Evolutionary conservation across 2,329 filamentous ascomycete species (phyloP).

Genomic region (Biscogniauxia sp.): DNA sequence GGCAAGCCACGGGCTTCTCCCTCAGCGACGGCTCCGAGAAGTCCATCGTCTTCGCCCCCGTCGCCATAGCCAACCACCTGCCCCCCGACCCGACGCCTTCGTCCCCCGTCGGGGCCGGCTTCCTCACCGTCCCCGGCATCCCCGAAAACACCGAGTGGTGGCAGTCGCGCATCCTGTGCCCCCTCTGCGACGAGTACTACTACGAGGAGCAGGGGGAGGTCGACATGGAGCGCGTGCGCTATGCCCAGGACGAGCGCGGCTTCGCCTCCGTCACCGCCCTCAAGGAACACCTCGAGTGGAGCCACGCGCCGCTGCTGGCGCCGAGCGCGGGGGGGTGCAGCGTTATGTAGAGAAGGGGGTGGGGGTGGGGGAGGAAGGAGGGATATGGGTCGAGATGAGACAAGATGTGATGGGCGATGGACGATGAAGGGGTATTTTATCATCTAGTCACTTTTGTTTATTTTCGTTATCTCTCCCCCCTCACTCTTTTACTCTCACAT

Average conservation of each 20-base stretch:
- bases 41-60: slow-evolving; percentile 53
- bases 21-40: slow-evolving; percentile 44
- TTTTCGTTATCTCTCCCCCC: no score
- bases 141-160: slow-evolving; percentile 43
- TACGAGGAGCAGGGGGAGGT: slow-evolving; percentile 48
- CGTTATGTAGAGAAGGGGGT: slow-evolving; percentile 42
- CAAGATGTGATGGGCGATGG: no score
- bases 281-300: slow-evolving; percentile 57
- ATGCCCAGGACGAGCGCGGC: slow-evolving; percentile 45
- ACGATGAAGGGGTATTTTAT: no score
- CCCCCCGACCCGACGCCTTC: slow-evolving; percentile 37
- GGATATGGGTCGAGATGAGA: no score
- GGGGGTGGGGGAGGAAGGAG: background rate
- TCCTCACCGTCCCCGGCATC: background rate
- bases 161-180: slow-evolving; percentile 51
- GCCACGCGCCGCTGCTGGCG: slow-evolving; percentile 44
- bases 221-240: slow-evolving; percentile 49
- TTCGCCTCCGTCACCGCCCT: slow-evolving; percentile 50
- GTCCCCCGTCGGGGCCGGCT: background rate
- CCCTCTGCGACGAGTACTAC: slow-evolving; percentile 55
- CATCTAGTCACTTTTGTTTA: no score
- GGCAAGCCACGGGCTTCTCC: slow-evolving; percentile 50
- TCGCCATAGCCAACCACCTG: slow-evolving; percentile 58
- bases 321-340: slow-evolving; percentile 39
- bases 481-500: no score